A percentile compares a stretch with the other conserved stretches of the same genome.
These are phyloP conservation scores for Rhytidiadelphus loreus DNA, from an alignment of 225 moss, liverwort and hornwort species.

Conservation along the genomic window DNA sequence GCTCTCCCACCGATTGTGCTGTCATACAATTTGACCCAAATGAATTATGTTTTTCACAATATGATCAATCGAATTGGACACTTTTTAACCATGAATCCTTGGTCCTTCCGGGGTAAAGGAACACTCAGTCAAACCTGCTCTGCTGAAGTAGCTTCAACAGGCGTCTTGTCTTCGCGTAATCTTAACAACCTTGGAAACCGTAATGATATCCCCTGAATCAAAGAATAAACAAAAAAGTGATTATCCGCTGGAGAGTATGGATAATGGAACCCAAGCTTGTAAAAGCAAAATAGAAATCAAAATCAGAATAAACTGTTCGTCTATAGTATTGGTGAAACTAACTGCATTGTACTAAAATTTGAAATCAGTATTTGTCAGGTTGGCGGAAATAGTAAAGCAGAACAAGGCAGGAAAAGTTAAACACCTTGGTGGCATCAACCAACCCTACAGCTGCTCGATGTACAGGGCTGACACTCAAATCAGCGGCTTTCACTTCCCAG, in stretches of 20 bases:
- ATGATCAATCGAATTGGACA: not conserved
- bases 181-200: constrained; percentile 81
- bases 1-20: not conserved
- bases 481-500: constrained; percentile 99
- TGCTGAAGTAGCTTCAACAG: constrained; percentile 79
- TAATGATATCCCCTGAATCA: constrained; percentile 73
- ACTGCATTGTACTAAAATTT: not conserved
- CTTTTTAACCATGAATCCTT: not conserved
- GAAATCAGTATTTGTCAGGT: not conserved
- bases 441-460: constrained; percentile 87
- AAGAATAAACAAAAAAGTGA: not conserved
- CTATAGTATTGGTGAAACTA: not conserved
- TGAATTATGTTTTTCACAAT: not conserved
- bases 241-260: not conserved
- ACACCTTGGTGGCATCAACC: constrained; percentile 80
- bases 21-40: not conserved
- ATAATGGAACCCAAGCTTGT: not conserved
- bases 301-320: not conserved
- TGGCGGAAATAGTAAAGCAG: not conserved
- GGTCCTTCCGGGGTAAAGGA: not conserved
- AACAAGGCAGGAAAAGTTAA: not conserved
- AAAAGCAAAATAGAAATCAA: not conserved
- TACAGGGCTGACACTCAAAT: constrained; percentile 95
- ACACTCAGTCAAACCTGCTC: constrained; percentile 45
- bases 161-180: constrained; percentile 85